Percentiles rank a stretch among this genome's conserved stretches.
phyloP scores from a whole-genome alignment of 2,329 filamentous ascomycete genomes.

The Ascochyta rabiei region DNA sequence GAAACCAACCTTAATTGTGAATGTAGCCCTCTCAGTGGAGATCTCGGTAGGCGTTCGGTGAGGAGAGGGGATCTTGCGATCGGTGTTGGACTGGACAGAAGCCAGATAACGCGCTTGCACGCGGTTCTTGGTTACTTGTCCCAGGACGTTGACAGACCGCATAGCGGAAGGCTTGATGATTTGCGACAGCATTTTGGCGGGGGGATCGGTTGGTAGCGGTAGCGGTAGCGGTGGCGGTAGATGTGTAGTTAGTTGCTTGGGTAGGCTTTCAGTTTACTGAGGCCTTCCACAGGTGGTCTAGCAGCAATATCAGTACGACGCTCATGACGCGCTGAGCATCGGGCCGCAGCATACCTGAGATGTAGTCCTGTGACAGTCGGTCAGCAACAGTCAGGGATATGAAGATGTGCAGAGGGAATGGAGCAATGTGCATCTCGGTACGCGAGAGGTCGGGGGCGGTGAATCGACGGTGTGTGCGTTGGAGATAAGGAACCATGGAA shows the following conservation, averaged over 20 bases:
- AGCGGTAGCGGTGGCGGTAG: slow-evolving; percentile 18
- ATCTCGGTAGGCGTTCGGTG: slow-evolving; percentile 68
- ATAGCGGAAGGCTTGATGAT: slow-evolving; percentile 59
- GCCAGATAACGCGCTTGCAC: slow-evolving; percentile 62
- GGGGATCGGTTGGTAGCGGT: slow-evolving; percentile 29
- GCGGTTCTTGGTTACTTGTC: slow-evolving; percentile 55
- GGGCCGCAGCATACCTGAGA: slow-evolving; percentile 59
- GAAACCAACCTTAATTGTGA: slow-evolving; percentile 83
- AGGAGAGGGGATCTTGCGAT: slow-evolving; percentile 68
- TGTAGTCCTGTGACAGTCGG: slow-evolving; percentile 61
- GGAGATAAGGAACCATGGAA: slow-evolving; percentile 36
- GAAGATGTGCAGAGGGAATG: slow-evolving; percentile 9
- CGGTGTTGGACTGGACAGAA: slow-evolving; percentile 71
- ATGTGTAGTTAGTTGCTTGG: slow-evolving; percentile 20
- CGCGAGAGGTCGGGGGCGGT: slow-evolving; percentile 20
- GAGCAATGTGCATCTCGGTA: slow-evolving; percentile 14
- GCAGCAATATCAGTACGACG: slow-evolving; percentile 31
- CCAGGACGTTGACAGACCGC: slow-evolving; percentile 50
- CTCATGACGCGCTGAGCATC: slow-evolving; percentile 21
- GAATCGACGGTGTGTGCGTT: slow-evolving; percentile 40
- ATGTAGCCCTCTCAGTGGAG: slow-evolving; percentile 80
- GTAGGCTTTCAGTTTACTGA: slow-evolving; percentile 62
- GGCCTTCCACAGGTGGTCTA: slow-evolving; percentile 72
- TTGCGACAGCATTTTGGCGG: slow-evolving; percentile 60
- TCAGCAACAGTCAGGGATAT: slow-evolving; percentile 41